phyloP scores from a whole-genome alignment of 2,329 filamentous ascomycete species.

The Epicoccum nigrum region DNA sequence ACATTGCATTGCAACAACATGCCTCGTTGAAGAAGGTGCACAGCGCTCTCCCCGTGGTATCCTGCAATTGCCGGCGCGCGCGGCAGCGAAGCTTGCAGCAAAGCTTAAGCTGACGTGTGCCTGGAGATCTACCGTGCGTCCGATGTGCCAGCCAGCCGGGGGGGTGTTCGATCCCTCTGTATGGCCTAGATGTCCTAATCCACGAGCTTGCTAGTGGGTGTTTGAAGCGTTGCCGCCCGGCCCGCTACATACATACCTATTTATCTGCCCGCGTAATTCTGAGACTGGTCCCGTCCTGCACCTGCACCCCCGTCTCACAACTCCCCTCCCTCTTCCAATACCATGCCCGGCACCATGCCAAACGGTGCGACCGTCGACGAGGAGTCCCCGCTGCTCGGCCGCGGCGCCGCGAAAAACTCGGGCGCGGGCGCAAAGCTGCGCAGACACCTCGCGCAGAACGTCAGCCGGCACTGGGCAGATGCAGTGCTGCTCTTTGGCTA shows the following conservation, averaged over 20 bases:
- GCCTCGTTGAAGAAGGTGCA: constrained; percentile 6
- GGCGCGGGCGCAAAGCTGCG: constrained; percentile 22
- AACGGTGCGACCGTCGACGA: constrained; percentile 31
- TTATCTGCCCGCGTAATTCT: too few species aligned
- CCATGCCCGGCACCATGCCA: constrained; percentile 7
- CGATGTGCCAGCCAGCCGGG: not conserved
- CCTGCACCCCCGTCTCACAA: constrained; percentile 12
- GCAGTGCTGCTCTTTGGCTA: constrained; percentile 74
- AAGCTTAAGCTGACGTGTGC: constrained; percentile 31
- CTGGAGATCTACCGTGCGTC: constrained; percentile 17
- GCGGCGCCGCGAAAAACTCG: constrained; percentile 30
- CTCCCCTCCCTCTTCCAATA: constrained; percentile 1
- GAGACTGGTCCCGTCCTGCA: too few species aligned
- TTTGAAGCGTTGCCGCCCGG: constrained; percentile 7
- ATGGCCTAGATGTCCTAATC: not conserved
- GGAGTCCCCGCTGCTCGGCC: constrained; percentile 42
- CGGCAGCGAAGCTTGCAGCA: constrained; percentile 25
- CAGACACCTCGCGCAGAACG: constrained; percentile 53
- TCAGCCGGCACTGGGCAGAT: constrained; percentile 69
- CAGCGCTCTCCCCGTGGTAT: constrained; percentile 17
- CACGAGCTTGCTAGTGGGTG: not conserved
- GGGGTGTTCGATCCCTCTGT: too few species aligned
- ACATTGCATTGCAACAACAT: not conserved
- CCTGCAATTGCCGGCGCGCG: constrained; percentile 35
- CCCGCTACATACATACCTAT: constrained; percentile 15